Evolutionary conservation across 805 yeast genomes (phyloP), one percentile per base, ranked within the genome.

Genomic region (Sporopachydermia lactativora): DNA sequence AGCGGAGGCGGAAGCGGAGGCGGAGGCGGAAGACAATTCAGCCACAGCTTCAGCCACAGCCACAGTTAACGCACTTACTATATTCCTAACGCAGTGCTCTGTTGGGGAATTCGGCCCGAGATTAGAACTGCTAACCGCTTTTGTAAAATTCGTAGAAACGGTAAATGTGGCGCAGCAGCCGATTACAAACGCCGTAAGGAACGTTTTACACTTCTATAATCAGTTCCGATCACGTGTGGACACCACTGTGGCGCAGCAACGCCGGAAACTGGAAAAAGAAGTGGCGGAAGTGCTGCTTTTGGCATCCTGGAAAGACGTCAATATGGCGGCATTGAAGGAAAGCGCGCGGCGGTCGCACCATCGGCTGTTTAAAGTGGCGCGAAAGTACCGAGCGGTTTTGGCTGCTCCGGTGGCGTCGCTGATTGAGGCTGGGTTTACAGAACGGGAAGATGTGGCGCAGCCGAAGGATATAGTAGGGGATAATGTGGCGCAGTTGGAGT

Each of bases 241-340:
- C 2, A 70, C 68, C 0, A 56, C 61, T 6, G 52, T 86, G 5
- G 50, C 49, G 0, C 52, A 53, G 1, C 67, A 68, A 1, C 76
- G 68, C 55, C 73, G 70, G 50, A 57, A 60, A 2, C 61, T 89
- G 28, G 84, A 78, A 43, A 89, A 88, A 53, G 85, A 85, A 39
- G 72, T 92, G 6, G 68, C 75, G 28, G 98, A 92, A 43, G 78
- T 86, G 3, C 85, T 92, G 36, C 61, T 84, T 37, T 65, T 92
- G 13, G 96, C 98, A 1, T 83, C 95, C 52, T 94, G 97, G 97
- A 86, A 88, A 50, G 99, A 92, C 61, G 88, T 86, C 8, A 94
- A 92, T 52, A 74, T 86, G 36, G 94, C 82, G 53, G 95, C 98
- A 0, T 67, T 92, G 51, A 86, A 84, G 49, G 96, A 88, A 59